A percentile compares a stretch with the other conserved stretches of the same genome.
Evolutionary conservation across 768 basidiomycete genomes (phyloP).

Genomic region (Lactarius pseudohatsudake): DNA sequence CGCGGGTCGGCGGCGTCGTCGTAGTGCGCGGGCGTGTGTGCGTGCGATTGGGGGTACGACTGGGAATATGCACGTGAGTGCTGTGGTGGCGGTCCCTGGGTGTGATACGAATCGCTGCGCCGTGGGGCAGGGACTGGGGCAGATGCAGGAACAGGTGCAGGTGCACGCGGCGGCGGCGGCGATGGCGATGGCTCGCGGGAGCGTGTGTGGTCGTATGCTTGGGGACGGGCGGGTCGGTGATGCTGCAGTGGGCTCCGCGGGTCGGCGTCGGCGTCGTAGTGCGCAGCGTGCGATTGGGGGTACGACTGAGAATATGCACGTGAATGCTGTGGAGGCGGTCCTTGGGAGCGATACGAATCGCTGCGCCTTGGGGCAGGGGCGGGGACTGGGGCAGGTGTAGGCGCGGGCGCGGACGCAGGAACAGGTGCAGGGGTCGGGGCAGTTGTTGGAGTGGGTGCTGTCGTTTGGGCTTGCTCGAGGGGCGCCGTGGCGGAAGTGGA

Average conservation of each 20-base stretch:
- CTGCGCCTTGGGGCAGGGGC: neutral
- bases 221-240: slow-evolving; percentile 1
- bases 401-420: neutral
- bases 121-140: too few species aligned
- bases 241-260: neutral
- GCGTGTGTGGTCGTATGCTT: neutral
- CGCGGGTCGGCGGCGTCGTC: neutral
- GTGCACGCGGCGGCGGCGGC: neutral
- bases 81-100: slow-evolving; percentile 12
- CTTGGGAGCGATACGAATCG: slow-evolving; percentile 14
- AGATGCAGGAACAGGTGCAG: neutral
- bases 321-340: slow-evolving; percentile 7
- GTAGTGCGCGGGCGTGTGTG: neutral
- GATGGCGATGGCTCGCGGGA: neutral
- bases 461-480: neutral
- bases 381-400: neutral
- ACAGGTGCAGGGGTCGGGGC: neutral
- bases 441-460: neutral
- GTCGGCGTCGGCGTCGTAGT: neutral
- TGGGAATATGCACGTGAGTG: neutral
- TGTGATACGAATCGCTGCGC: slow-evolving; percentile 7
- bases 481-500: neutral
- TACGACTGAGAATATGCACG: neutral
- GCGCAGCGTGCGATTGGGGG: neutral
- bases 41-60: neutral